Percentiles rank a stretch among this genome's conserved stretches.
phyloP scores from a whole-genome alignment of 2,329 filamentous ascomycete genomes.

The Rachicladosporium sp. region DNA sequence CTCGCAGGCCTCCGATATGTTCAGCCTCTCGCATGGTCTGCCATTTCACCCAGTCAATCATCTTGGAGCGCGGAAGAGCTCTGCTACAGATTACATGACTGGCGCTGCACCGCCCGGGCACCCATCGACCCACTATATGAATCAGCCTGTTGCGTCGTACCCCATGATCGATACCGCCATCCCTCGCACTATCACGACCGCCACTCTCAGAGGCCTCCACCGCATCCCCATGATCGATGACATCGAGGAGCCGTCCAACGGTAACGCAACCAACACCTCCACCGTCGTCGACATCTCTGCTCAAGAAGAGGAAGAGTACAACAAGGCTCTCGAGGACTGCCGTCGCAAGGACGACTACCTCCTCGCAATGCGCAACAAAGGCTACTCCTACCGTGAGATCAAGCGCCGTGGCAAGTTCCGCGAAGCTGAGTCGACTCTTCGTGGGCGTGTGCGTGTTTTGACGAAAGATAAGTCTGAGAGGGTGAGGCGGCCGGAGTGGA shows the following conservation, averaged over 20 bases:
- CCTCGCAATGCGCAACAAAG: slow-evolving; percentile 39
- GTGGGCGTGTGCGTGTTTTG: slow-evolving; percentile 53
- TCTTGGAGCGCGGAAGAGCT: too few species aligned
- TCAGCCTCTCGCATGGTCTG: neutral
- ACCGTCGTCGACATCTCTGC: neutral
- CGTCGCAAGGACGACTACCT: slow-evolving; percentile 25
- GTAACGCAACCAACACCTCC: neutral
- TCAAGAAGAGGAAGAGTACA: neutral
- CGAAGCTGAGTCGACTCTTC: slow-evolving; percentile 60
- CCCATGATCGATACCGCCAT: too few species aligned
- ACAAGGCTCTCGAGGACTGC: neutral
- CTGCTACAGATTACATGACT: too few species aligned
- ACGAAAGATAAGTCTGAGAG: slow-evolving; percentile 51
- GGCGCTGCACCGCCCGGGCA: too few species aligned
- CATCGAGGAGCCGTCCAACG: neutral
- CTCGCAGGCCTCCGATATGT: neutral
- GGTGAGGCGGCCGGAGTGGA: slow-evolving; percentile 56
- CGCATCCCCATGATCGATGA: too few species aligned
- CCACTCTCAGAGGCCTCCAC: too few species aligned
- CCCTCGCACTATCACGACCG: too few species aligned
- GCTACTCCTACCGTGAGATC: slow-evolving; percentile 56
- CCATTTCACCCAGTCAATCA: too few species aligned
- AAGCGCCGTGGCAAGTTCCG: slow-evolving; percentile 39
- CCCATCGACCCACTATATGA: too few species aligned
- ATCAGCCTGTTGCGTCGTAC: too few species aligned